Percentiles rank a stretch among this genome's conserved stretches.
phyloP scores from a whole-genome alignment of 2,329 filamentous ascomycete genomes.

The Xylaria sp. region DNA sequence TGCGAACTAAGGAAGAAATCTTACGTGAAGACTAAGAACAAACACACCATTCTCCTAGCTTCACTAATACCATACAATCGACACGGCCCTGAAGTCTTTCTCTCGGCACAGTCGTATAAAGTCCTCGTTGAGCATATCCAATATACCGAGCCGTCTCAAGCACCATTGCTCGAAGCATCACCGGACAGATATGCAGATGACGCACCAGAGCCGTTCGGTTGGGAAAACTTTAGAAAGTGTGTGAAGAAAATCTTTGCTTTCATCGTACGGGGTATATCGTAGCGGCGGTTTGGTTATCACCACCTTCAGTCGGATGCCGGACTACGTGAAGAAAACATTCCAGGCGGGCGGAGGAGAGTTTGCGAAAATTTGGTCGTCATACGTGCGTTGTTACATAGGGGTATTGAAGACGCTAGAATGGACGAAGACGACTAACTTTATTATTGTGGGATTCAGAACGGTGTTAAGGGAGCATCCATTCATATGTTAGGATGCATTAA shows the following conservation, averaged over 20 bases:
- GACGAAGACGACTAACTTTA: too few species aligned
- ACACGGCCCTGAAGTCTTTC: conserved; percentile 5
- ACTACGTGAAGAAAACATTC: neutral
- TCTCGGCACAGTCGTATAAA: conserved; percentile 18
- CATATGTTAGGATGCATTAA: too few species aligned
- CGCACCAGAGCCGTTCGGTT: neutral
- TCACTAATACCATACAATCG: conserved; percentile 13
- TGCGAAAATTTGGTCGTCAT: neutral
- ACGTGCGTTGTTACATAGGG: too few species aligned
- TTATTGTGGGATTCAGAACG: too few species aligned
- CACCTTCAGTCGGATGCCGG: neutral
- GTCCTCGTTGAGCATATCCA: conserved; percentile 4
- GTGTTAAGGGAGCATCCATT: too few species aligned
- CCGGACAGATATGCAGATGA: neutral
- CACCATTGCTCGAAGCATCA: neutral
- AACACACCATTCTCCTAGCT: neutral
- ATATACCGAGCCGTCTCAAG: neutral
- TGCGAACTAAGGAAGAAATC: conserved; percentile 14
- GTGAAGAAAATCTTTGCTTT: neutral
- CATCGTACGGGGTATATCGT: conserved; percentile 1
- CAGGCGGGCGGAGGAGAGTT: neutral
- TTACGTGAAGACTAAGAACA: conserved; percentile 14
- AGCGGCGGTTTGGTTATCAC: neutral
- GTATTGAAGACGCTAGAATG: too few species aligned
- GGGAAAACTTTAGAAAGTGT: neutral